Evolutionary conservation across 257 asterid genomes (phyloP).

Genomic region (Nicotiana undulata): DNA sequence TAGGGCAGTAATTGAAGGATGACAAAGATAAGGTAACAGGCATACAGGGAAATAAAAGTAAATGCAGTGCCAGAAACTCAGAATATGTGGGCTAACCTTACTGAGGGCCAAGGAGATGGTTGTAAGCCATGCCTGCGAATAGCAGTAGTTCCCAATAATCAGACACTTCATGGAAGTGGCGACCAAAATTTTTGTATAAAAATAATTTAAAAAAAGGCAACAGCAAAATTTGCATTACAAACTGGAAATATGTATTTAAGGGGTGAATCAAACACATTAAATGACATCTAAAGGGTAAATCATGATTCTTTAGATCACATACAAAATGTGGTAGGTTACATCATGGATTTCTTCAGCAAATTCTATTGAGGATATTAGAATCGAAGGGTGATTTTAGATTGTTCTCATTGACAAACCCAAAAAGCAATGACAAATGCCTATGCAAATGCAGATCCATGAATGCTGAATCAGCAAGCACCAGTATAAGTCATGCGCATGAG

Average conservation of each 20-base stretch:
- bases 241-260: not conserved
- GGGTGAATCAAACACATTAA: not conserved
- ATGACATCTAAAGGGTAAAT: not conserved
- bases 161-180: not conserved
- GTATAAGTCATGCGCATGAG: not conserved
- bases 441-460: not conserved
- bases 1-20: not conserved
- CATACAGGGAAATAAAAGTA: not conserved
- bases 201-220: not conserved
- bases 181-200: not conserved
- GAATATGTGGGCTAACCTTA: constrained; percentile 39
- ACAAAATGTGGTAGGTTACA: not conserved
- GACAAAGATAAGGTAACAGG: constrained; percentile 6
- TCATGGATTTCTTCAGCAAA: not conserved
- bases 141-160: not conserved
- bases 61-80: not conserved
- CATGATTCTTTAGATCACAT: not conserved
- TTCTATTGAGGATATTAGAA: not conserved
- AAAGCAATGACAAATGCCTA: not conserved
- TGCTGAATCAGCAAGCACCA: not conserved
- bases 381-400: not conserved
- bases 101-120: constrained; percentile 55
- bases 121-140: constrained; percentile 56
- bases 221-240: not conserved
- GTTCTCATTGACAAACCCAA: not conserved